Conservation (phyloP, 257 asterid species). For the Solanum peruvianum region DNA sequence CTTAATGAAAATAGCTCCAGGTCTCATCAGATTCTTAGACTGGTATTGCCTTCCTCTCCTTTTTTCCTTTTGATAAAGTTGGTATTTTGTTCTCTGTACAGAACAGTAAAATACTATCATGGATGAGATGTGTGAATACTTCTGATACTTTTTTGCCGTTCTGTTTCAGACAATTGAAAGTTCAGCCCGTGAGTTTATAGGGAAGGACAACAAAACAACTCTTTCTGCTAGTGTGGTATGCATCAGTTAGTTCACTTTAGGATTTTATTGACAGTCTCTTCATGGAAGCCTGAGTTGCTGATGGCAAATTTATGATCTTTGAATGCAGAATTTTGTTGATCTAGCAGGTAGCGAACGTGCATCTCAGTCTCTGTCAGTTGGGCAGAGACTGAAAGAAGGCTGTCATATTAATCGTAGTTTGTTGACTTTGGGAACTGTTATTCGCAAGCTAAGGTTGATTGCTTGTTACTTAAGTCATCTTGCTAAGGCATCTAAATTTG, state of each 20-base stretch:
- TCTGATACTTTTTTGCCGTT: not conserved
- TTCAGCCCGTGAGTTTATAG: conserved; percentile 92
- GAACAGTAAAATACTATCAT: not conserved
- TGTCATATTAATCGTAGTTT: conserved; percentile 99
- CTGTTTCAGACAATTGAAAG: conserved; percentile 87
- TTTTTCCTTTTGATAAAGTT: not conserved
- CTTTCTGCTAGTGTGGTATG: conserved; percentile 98
- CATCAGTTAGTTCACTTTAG: conserved; percentile 7
- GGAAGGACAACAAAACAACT: conserved; percentile 92
- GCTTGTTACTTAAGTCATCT: not conserved
- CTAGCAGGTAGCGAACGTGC: conserved; percentile 99
- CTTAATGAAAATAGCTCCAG: conserved; percentile 95
- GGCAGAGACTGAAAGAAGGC: conserved; percentile 97
- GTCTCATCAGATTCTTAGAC: conserved; percentile 97
- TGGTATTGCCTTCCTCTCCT: conserved; percentile 40
- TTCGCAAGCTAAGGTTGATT: conserved; percentile 85
- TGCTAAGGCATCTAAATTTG: not conserved
- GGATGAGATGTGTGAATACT: not conserved
- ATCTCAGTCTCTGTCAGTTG: conserved; percentile 88
- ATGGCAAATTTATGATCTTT: conserved; percentile 2
- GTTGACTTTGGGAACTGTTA: conserved; percentile 80
- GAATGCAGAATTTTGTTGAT: conserved; percentile 92
- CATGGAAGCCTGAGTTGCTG: conserved; percentile 3
- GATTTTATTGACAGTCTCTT: conserved; percentile 1
- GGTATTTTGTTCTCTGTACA: not conserved